Evolutionary conservation across 2,329 filamentous ascomycete species (phyloP).

Genomic region (Ophiostoma sp.): DNA sequence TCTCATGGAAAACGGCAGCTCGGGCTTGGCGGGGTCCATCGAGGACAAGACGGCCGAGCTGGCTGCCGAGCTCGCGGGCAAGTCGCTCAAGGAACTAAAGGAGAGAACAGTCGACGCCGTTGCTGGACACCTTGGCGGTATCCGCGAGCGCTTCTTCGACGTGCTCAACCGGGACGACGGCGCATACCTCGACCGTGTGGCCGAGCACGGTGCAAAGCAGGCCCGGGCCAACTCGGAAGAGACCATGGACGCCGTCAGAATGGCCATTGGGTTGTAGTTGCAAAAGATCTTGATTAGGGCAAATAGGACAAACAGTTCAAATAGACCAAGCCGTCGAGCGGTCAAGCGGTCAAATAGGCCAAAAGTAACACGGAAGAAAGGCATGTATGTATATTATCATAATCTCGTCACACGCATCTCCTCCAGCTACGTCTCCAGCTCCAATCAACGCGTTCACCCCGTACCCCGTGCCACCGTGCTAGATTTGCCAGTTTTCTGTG

Average conservation of each 20-base stretch:
- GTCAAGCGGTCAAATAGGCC: background rate
- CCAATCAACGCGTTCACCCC: background rate
- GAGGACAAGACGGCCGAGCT: slow-evolving; percentile 1
- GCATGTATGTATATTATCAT: slow-evolving; percentile 2
- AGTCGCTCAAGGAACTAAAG: slow-evolving; percentile 58
- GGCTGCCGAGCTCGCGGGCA: slow-evolving; percentile 32
- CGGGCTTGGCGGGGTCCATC: background rate
- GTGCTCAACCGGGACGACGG: slow-evolving; percentile 39
- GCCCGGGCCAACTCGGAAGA: slow-evolving; percentile 57
- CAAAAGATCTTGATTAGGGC: too few species aligned
- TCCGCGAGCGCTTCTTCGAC: slow-evolving; percentile 53
- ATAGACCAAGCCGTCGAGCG: too few species aligned
- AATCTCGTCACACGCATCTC: background rate
- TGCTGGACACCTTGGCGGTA: slow-evolving; percentile 45
- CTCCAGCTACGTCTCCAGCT: background rate
- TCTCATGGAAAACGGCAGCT: slow-evolving; percentile 48
- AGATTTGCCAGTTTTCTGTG: background rate
- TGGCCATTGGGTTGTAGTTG: slow-evolving; percentile 46
- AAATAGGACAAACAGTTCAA: too few species aligned
- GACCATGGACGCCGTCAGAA: slow-evolving; percentile 51
- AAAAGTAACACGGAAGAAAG: background rate
- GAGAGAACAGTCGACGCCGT: slow-evolving; percentile 56
- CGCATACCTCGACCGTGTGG: slow-evolving; percentile 46
- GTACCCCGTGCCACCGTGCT: background rate
- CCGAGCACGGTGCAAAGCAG: slow-evolving; percentile 52